Base-by-base conservation (phyloP, 1,284 basidiomycete genomes). In the Tranzscheliella williamsii region DNA sequence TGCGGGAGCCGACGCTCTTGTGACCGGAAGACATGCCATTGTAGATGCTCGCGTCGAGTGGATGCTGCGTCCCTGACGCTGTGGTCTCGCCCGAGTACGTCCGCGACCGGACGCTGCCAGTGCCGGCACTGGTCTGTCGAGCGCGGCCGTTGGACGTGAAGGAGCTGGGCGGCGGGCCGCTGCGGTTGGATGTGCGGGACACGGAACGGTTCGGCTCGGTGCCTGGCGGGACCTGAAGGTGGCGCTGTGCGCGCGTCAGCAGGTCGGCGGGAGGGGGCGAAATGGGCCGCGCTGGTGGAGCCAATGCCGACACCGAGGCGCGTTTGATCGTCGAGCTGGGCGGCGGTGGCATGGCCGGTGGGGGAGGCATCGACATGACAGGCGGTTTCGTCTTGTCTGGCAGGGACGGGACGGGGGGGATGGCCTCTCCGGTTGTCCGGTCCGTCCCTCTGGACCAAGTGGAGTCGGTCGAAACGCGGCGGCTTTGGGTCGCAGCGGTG, bases 261-360 rank as follows among this genome's bases (percentile, higher is more conserved):
- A 70, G 48, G 24, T 67, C 64, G 1, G 67, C 41, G 2, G 70
- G 70, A 24, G 66, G 67, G 13, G 67, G 67, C 39, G 70, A 72
- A 2, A 54, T 68, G 11, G 70, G 67, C 8, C 67, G 67, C 0
- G 47, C 41, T 9, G 64, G 64, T 6, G 53, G 53, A n/a, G 29
- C 46, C 34, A 24, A 39, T 6, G 39, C 41, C 1, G 50, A 24
- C 2, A 30, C 38, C 17, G 30, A 24, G 4, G 33, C 31, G 13
- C 38, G 45, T 40, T 56, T 67, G 23, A 40, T 17, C 17, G 70
- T 43, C 18, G 58, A 24, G n/a, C 26, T 40, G 8, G 55, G 42
- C 17, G 70, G 70, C 31, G 70, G 70, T 30, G 70, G 70, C 62
- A 68, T 67, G 12, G 40, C 45, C 4, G 68, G 70, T 15, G 70